phyloP scores from a whole-genome alignment of 2,329 filamentous ascomycete species.

The Sporothrix euskadiensis region DNA sequence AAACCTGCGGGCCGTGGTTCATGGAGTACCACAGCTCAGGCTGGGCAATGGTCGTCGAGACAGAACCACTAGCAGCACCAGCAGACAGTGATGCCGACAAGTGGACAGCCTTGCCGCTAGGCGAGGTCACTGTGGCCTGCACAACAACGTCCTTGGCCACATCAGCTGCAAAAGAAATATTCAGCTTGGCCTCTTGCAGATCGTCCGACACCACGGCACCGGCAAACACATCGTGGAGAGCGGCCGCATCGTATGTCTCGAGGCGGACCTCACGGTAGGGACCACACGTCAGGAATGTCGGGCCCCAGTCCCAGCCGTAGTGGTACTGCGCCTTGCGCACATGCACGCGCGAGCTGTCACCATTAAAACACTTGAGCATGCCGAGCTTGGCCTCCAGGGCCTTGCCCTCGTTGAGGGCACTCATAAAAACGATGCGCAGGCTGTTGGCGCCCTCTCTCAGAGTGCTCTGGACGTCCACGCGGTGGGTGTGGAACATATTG shows the following conservation, averaged over 20 bases:
- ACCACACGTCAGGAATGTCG: slow-evolving; percentile 64
- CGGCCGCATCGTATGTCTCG: slow-evolving; percentile 65
- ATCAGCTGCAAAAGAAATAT: slow-evolving; percentile 60
- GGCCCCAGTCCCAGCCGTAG: slow-evolving; percentile 77
- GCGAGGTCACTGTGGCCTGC: background rate
- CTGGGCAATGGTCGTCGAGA: slow-evolving; percentile 75
- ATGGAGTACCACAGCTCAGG: slow-evolving; percentile 28
- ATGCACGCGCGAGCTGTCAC: slow-evolving; percentile 59
- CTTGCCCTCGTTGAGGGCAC: slow-evolving; percentile 63
- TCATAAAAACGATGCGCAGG: slow-evolving; percentile 64
- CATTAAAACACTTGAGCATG: slow-evolving; percentile 67
- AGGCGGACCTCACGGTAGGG: slow-evolving; percentile 73
- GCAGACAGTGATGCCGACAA: background rate
- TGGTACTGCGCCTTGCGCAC: slow-evolving; percentile 70
- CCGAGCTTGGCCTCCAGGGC: slow-evolving; percentile 60
- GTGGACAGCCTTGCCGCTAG: background rate
- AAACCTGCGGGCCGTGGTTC: slow-evolving; percentile 24
- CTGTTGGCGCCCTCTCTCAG: slow-evolving; percentile 57
- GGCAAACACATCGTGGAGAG: slow-evolving; percentile 66
- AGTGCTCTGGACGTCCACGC: slow-evolving; percentile 60
- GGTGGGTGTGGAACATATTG: slow-evolving; percentile 77
- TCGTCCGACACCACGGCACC: slow-evolving; percentile 85
- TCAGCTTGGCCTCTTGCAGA: slow-evolving; percentile 68
- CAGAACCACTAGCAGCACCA: background rate
- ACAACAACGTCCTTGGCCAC: background rate